Percentiles rank a stretch among this genome's conserved stretches.
These are phyloP conservation scores for Dovyalis caffra DNA, from an alignment of 345 rosid species.

Conservation along the genomic window DNA sequence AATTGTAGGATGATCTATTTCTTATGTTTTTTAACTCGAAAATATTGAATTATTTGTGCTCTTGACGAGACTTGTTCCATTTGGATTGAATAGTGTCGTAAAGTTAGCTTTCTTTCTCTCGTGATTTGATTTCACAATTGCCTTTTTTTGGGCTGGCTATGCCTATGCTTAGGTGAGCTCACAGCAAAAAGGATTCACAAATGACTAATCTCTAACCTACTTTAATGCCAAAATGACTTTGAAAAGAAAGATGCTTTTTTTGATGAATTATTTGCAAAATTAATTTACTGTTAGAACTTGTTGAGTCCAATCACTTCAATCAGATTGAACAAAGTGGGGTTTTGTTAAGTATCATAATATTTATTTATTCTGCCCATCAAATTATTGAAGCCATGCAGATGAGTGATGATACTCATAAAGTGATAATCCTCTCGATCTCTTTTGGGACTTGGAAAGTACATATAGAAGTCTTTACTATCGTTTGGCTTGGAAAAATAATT, in stretches of 20 bases:
- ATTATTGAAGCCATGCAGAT: slow-evolving; percentile 8
- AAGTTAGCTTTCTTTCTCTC: neutral
- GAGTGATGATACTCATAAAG: neutral
- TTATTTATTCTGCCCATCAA: slow-evolving; percentile 1
- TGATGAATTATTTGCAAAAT: neutral
- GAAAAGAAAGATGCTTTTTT: neutral
- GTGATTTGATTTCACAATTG: neutral
- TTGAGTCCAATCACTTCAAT: slow-evolving; percentile 9
- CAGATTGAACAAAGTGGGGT: neutral
- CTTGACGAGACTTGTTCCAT: no score
- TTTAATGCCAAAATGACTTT: neutral
- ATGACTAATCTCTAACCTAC: no score
- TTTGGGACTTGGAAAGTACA: neutral
- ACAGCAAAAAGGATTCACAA: no score
- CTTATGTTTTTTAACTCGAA: neutral
- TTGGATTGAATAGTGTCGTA: no score
- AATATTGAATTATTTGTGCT: no score
- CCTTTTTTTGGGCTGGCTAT: neutral
- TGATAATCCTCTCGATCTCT: neutral
- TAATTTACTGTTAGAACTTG: neutral
- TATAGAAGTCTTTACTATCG: no score
- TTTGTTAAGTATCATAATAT: no score
- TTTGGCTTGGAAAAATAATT: neutral
- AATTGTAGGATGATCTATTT: no score
- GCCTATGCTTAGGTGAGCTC: neutral